These are phyloP conservation scores for Protomyces inouyei DNA, from an alignment of 1,139 yeast species.

Conservation along the genomic window DNA sequence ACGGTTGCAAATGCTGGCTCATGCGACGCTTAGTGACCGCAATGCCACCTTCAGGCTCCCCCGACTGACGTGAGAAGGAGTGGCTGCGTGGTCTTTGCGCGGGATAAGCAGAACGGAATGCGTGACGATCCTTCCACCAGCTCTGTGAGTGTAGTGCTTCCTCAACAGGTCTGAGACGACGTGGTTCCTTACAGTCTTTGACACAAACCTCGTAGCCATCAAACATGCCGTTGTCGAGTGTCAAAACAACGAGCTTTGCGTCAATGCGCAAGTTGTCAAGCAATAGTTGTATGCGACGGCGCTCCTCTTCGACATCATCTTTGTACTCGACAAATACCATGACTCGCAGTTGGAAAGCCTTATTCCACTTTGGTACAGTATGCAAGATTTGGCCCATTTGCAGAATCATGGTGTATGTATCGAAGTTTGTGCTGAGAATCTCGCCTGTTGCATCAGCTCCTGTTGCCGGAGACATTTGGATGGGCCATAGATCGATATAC, in stretches of 20 bases:
- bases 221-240: constrained; percentile 58
- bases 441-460: constrained; percentile 68
- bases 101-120: background rate
- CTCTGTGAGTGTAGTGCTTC: constrained; percentile 16
- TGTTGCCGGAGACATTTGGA: constrained; percentile 84
- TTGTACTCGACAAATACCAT: constrained; percentile 80
- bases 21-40: constrained; percentile 1
- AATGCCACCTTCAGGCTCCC: background rate
- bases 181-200: constrained; percentile 58
- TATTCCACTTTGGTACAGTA: constrained; percentile 90
- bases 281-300: constrained; percentile 54
- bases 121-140: constrained; percentile 22
- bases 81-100: background rate
- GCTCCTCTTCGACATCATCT: constrained; percentile 67
- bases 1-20: constrained; percentile 5
- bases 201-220: constrained; percentile 69
- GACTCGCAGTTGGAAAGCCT: constrained; percentile 65
- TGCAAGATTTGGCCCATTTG: constrained; percentile 88
- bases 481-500: constrained; percentile 84
- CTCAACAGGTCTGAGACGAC: constrained; percentile 35
- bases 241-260: constrained; percentile 67
- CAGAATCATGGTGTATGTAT: constrained; percentile 79
- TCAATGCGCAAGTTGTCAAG: constrained; percentile 74
- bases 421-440: constrained; percentile 36
- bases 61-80: background rate